These are phyloP conservation scores for Selaginella tamariscina DNA, from an alignment of 75 land plant genomes.

Conservation along the genomic window DNA sequence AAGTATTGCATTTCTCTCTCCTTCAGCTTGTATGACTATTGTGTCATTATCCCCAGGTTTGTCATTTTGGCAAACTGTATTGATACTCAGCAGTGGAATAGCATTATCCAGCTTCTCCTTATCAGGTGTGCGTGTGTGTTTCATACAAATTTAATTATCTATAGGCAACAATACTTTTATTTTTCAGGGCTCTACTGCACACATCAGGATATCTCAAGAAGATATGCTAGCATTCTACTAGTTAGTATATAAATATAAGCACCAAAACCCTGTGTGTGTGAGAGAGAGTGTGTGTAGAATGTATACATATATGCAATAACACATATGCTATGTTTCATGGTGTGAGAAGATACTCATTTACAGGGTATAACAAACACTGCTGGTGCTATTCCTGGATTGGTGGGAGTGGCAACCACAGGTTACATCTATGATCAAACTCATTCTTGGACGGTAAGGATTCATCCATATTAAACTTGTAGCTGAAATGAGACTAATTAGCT, in stretches of 20 bases:
- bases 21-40: slow-evolving; percentile 74
- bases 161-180: no score
- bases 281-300: slow-evolving; percentile 13
- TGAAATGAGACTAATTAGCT: neutral
- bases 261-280: neutral
- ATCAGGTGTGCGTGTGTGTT: slow-evolving; percentile 61
- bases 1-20: slow-evolving; percentile 79
- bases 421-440: slow-evolving; percentile 82
- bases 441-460: slow-evolving; percentile 82
- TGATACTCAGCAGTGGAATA: slow-evolving; percentile 63
- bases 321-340: neutral
- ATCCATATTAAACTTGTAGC: neutral
- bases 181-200: slow-evolving; percentile 87
- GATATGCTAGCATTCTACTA: slow-evolving; percentile 90
- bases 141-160: no score
- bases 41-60: slow-evolving; percentile 55
- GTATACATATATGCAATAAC: neutral
- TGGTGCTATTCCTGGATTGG: slow-evolving; percentile 90
- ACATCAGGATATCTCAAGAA: slow-evolving; percentile 94
- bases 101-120: slow-evolving; percentile 86
- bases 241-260: slow-evolving; percentile 28
- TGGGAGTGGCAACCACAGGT: slow-evolving; percentile 84
- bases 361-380: slow-evolving; percentile 92
- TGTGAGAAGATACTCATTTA: neutral
- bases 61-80: slow-evolving; percentile 62